Base-by-base conservation (phyloP, 1,139 yeast species). In the Pichia sp. region DNA sequence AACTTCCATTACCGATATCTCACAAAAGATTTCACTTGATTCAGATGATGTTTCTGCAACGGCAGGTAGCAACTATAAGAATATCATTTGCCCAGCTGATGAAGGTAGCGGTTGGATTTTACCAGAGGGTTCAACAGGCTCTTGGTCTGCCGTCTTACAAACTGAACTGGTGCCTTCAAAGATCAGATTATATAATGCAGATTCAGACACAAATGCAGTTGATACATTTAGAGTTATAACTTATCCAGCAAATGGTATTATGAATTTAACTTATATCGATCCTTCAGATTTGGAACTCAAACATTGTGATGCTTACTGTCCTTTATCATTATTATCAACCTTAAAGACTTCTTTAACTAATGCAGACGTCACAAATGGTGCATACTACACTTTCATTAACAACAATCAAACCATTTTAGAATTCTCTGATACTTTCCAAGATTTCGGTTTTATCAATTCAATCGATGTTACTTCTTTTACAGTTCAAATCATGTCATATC, bases 301-400 rank as follows among this genome's bases (percentile, higher is more conserved):
- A 4, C 69, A 67, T 54, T 93, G 99, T 71, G 96, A 90, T 64
- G 95, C 96, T 1, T 85, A 79, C 76, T 93, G 99, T 65, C 95
- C 97, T 0, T 66, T 85, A 35, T 58, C 66, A 4, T 65, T 69
- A 20, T 59, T 66, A 9, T 50, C 71, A 0, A 62, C 69, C 1
- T 65, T 67, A 15, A 40, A 59, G 2, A 44, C 53, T 7, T 45
- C 75, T 20, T 40, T 60, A 14, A 19, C 43, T 4, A 35, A 33
- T 6, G 19, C 38, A 14, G 38, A 45, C 24, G 20, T 50, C 6
- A 34, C 36, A 4, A 34, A 40, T 38, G 18, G 37, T 22, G 34
- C 42, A n/a, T 53, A 53, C 19, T 49, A 53, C 22, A 50, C 52
- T 2, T 53, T 53, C 15, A 50, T 51, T 17, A 44, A 53, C 34